Conservation (phyloP, 768 basidiomycete species). For the Suillus alpinus region DNA sequence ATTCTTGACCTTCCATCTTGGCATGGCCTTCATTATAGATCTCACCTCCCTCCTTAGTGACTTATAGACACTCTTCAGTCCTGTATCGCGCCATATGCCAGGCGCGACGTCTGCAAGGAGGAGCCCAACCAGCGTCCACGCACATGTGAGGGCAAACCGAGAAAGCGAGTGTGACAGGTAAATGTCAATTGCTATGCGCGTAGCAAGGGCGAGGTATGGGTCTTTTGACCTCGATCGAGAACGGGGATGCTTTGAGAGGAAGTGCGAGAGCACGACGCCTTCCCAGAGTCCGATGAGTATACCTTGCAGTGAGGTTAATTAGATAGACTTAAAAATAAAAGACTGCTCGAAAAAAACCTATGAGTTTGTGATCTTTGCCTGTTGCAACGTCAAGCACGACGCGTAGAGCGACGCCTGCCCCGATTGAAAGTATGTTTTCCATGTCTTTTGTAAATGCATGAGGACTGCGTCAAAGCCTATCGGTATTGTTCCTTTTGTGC, state of each 20-base stretch:
- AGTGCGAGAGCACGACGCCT: slow-evolving; percentile 71
- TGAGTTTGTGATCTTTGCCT: slow-evolving; percentile 28
- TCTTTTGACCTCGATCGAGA: slow-evolving; percentile 45
- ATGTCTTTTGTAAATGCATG: slow-evolving; percentile 35
- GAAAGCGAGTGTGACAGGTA: slow-evolving; percentile 56
- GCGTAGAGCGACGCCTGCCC: slow-evolving; percentile 63
- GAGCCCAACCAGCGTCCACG: slow-evolving; percentile 54
- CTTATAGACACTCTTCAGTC: slow-evolving; percentile 36
- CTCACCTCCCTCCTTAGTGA: slow-evolving; percentile 34
- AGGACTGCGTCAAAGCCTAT: background rate
- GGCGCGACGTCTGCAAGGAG: slow-evolving; percentile 52
- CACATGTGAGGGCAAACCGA: slow-evolving; percentile 43
- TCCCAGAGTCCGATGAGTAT: slow-evolving; percentile 79
- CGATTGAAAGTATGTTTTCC: slow-evolving; percentile 72
- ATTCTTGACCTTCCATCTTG: slow-evolving; percentile 30
- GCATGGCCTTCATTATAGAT: slow-evolving; percentile 28
- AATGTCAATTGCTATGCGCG: slow-evolving; percentile 73
- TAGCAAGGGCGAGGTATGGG: slow-evolving; percentile 64
- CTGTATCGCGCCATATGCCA: slow-evolving; percentile 43
- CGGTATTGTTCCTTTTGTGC: background rate
- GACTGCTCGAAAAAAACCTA: slow-evolving; percentile 21
- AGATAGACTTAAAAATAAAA: background rate
- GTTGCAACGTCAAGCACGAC: slow-evolving; percentile 53
- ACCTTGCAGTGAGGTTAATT: slow-evolving; percentile 42
- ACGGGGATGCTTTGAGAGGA: slow-evolving; percentile 59